Evolutionary conservation across 495 filamentous ascomycete species (phyloP), one percentile per base, ranked within the genome.

Genomic region (Aspergillus avenaceus): DNA sequence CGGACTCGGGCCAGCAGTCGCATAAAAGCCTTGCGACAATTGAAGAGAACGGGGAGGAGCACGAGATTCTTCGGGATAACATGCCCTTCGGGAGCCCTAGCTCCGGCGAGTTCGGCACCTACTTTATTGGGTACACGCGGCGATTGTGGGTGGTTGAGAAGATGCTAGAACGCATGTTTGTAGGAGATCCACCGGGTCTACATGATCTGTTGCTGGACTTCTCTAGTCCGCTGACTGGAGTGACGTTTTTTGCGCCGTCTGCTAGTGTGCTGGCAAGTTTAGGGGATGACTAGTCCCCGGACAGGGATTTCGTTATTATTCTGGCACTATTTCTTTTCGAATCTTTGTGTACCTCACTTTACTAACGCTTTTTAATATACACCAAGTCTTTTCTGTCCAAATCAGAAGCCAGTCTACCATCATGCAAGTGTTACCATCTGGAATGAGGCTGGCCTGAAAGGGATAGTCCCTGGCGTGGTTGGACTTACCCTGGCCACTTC

Each of bases 41-140:
- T 18, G 75, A 76, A 45, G 73, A 76, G 23, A 47, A 72, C 47
- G 78, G 77, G 0, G 54, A 66, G 9, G 79, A 81, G 61, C 60
- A 78, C 55, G 70, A 71, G 23, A 78, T 83, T 28, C 64, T 83
- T 1, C 70, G 79, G 0, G 79, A 83, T 46, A 83, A 83, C 53
- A 83, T 83, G 79, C 78, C 79, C 0, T 83, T 81, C 55, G 79
- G 79, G 0, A 74, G 72, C 3, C 78, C 77, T 0, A 75, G 74
- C 1, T 61, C 68, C 0, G 72, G 67, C 1, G 67, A 81, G 59
- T 81, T 79, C 47, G 79, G 79, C 13, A 83, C 78, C 2, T 83
- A 81, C 56, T 81, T 83, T 41, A 81, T 81, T 50, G 79, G 77
- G 5, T 83, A 83, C 52, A 77, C 78, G 11, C 59, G 71, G 2